Base-by-base conservation (phyloP, 176 grass and related monocot species). In the Triticum turgidum region DNA sequence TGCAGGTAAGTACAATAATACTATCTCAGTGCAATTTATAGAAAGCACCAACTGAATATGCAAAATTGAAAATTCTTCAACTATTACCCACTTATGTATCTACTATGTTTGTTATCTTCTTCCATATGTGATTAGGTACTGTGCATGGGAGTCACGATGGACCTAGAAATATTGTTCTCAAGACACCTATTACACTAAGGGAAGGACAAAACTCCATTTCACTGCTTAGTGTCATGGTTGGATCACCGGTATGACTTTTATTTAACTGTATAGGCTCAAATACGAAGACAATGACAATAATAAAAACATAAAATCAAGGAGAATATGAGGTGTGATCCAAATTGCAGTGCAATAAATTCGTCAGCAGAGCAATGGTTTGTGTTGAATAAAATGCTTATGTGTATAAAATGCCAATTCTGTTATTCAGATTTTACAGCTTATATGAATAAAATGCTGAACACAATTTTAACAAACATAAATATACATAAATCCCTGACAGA, bases 171-270 rank as follows among this genome's bases (percentile, higher is more conserved):
- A 87, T 89, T 10, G 54, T 73, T 85, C 83, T 97, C 18, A 84
- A 94, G 21, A 47, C 75, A 21, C 81, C 79, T 65, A 88, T 97
- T 82, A 44, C 20, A 20, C 66, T 91, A 52, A 87, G 73, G 34
- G 44, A 90, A 90, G 89, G 91, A 33, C 72, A 75, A 45, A 97
- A 97, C 78, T 84, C 27, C 63, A 90, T 97, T 73, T 84, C 91
- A 66, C 84, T 97, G 49, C 80, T 97, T 47, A 94, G 91, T 61
- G 91, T 84, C 59, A 92, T 97, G 94, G 87, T 97, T 52, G 94
- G 91, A 51, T 88, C 92, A 21, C 91, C 91, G 80, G 94, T 97
- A 82, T 73, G 78, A 78, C 69, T 88, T 52, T 61, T 63, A 83
- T 10, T n/a, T 89, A 7, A 15, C 58, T 72, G n/a, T 82, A 85